phyloP scores from a whole-genome alignment of 192 early-diverging fungal species.

The Backusella westeae region DNA sequence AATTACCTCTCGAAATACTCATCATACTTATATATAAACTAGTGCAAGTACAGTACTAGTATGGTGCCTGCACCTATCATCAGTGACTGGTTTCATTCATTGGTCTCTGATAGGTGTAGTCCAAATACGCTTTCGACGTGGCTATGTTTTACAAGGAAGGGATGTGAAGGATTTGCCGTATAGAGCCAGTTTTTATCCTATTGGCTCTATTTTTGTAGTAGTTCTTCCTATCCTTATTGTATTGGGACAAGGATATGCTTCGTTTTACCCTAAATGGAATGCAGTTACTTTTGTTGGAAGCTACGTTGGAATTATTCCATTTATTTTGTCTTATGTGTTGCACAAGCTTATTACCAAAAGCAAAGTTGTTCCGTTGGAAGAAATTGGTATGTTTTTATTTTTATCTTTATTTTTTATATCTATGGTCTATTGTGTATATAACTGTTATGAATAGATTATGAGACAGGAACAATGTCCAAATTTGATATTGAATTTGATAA shows the following conservation, averaged over 20 bases:
- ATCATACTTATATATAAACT: conserved; percentile 24
- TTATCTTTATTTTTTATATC: neutral
- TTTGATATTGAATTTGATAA: neutral
- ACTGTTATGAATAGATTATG: neutral
- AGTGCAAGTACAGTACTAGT: conserved; percentile 54
- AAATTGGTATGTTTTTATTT: conserved; percentile 44
- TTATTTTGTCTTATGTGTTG: conserved; percentile 51
- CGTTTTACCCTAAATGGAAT: conserved; percentile 52
- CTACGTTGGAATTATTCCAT: conserved; percentile 62
- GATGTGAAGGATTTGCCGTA: conserved; percentile 62
- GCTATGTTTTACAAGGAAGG: conserved; percentile 66
- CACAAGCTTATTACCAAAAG: conserved; percentile 52
- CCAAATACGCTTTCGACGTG: conserved; percentile 78
- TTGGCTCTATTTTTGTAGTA: conserved; percentile 58
- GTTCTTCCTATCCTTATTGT: conserved; percentile 58
- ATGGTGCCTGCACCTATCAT: neutral
- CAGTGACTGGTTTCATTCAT: conserved; percentile 36
- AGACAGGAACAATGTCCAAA: neutral
- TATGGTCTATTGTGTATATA: too few relatives aligned
- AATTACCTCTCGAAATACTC: too few relatives aligned
- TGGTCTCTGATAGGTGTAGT: conserved; percentile 65
- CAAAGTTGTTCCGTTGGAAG: conserved; percentile 54
- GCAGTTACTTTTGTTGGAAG: conserved; percentile 46
- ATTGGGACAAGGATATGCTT: conserved; percentile 58
- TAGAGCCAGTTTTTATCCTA: conserved; percentile 61